These are phyloP conservation scores for Acacia confusa DNA, from an alignment of 306 rosid species.

Conservation along the genomic window DNA sequence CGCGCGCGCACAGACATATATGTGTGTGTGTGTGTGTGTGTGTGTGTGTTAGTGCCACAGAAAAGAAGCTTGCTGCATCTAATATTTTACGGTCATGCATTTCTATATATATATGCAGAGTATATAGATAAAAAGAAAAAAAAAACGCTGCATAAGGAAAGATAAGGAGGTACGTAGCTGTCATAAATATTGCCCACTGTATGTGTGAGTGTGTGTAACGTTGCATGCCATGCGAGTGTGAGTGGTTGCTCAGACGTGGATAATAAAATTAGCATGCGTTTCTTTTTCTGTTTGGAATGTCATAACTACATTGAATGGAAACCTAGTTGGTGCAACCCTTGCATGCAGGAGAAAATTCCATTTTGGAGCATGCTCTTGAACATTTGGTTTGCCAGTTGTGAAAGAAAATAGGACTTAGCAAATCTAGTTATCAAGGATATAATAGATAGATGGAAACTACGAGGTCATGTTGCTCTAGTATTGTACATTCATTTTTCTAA, in stretches of 20 bases:
- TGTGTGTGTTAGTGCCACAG: too few species aligned
- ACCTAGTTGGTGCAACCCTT: not conserved
- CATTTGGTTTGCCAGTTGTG: conserved; percentile 3
- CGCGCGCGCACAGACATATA: too few species aligned
- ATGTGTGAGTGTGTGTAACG: too few species aligned
- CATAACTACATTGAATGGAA: conserved; percentile 4
- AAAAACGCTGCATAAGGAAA: too few species aligned
- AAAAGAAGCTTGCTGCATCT: too few species aligned
- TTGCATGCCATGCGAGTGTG: too few species aligned
- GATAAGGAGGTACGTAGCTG: too few species aligned
- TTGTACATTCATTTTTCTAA: not conserved
- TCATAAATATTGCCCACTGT: too few species aligned
- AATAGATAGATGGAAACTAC: not conserved
- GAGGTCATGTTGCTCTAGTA: not conserved
- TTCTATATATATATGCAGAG: too few species aligned
- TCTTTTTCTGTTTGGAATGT: not conserved
- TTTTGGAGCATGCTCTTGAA: not conserved
- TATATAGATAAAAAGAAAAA: too few species aligned
- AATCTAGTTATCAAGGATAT: not conserved
- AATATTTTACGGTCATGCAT: too few species aligned
- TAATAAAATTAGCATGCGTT: conserved; percentile 19
- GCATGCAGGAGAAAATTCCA: not conserved
- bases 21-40: too few species aligned
- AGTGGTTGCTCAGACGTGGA: conserved; percentile 23
- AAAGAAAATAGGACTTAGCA: not conserved